Evolutionary conservation across 2,329 filamentous ascomycete species (phyloP).

Genomic region (Verticillium dahliae): DNA sequence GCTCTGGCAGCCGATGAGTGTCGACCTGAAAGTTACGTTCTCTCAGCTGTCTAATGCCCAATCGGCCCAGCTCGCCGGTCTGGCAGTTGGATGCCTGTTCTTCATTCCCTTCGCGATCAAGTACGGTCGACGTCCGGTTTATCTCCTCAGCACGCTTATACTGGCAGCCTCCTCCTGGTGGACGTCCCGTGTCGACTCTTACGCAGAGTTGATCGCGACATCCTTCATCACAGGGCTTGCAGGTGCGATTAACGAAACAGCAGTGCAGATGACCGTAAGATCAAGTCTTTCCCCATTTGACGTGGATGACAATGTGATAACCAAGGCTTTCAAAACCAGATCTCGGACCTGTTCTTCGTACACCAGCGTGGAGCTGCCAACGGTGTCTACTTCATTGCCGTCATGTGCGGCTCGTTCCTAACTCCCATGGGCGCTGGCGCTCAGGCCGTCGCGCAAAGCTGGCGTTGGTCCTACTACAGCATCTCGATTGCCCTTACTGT

Average conservation of each 20-base stretch:
- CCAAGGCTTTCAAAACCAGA: not conserved
- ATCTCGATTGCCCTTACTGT: slow-evolving; percentile 15
- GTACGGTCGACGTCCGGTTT: slow-evolving; percentile 24
- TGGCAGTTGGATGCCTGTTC: slow-evolving; percentile 25
- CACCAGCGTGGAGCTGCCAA: slow-evolving; percentile 23
- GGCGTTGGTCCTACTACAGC: slow-evolving; percentile 23
- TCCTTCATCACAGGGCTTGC: slow-evolving; percentile 22
- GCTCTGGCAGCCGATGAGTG: slow-evolving; percentile 26
- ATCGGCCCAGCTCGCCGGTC: slow-evolving; percentile 21
- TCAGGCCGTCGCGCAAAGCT: slow-evolving; percentile 16
- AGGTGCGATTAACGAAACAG: slow-evolving; percentile 30
- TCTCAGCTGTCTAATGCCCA: slow-evolving; percentile 17
- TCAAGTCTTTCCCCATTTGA: not conserved
- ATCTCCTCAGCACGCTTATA: slow-evolving; percentile 14
- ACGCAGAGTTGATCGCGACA: slow-evolving; percentile 7
- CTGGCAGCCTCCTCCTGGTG: slow-evolving; percentile 11
- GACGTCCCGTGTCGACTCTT: slow-evolving; percentile 6
- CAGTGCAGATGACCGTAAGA: slow-evolving; percentile 25
- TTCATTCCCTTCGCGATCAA: slow-evolving; percentile 26
- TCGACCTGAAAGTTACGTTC: slow-evolving; percentile 19
- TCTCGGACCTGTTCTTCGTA: slow-evolving; percentile 24
- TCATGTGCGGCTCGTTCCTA: slow-evolving; percentile 22
- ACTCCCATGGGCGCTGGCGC: slow-evolving; percentile 18
- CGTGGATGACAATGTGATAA: not conserved
- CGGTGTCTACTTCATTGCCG: slow-evolving; percentile 21